A percentile compares a stretch with the other conserved stretches of the same genome.
Conservation (phyloP, 345 rosid species). For the Pistacia vera region DNA sequence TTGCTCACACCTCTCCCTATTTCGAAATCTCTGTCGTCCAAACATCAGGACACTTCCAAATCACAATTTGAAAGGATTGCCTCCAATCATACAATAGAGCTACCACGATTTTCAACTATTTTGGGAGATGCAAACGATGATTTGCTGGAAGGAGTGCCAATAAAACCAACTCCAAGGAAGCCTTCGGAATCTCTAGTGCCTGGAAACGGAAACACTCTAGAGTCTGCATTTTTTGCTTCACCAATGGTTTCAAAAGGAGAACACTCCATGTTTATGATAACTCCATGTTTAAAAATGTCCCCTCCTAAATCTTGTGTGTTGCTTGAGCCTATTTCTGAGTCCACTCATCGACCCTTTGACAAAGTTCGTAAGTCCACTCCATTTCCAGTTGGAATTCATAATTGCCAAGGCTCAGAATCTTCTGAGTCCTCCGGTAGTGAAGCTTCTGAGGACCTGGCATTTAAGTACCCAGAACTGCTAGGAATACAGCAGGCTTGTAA, state of each 20-base stretch:
- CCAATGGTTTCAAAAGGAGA: conserved; percentile 37
- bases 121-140: conserved; percentile 40
- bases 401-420: conserved; percentile 29
- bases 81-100: conserved; percentile 30
- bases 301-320: conserved; percentile 80
- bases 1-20: conserved; percentile 82
- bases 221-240: conserved; percentile 42
- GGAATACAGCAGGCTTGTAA: conserved; percentile 49
- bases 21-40: conserved; percentile 54
- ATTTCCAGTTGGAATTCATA: conserved; percentile 45
- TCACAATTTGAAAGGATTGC: conserved; percentile 36
- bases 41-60: conserved; percentile 39
- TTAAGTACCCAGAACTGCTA: conserved; percentile 76
- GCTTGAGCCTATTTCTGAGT: conserved; percentile 59
- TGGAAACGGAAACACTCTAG: conserved; percentile 22
- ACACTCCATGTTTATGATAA: conserved; percentile 53
- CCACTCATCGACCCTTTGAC: conserved; percentile 29
- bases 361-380: conserved; percentile 54
- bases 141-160: conserved; percentile 31
- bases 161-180: conserved; percentile 37
- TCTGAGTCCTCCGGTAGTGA: conserved; percentile 64
- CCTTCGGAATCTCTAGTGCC: conserved; percentile 29
- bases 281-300: conserved; percentile 76
- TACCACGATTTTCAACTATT: conserved; percentile 32
- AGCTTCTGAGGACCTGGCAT: conserved; percentile 41